Evolutionary conservation across 805 yeast genomes (phyloP).

Genomic region (Saccharomyces kudriavzevii): DNA sequence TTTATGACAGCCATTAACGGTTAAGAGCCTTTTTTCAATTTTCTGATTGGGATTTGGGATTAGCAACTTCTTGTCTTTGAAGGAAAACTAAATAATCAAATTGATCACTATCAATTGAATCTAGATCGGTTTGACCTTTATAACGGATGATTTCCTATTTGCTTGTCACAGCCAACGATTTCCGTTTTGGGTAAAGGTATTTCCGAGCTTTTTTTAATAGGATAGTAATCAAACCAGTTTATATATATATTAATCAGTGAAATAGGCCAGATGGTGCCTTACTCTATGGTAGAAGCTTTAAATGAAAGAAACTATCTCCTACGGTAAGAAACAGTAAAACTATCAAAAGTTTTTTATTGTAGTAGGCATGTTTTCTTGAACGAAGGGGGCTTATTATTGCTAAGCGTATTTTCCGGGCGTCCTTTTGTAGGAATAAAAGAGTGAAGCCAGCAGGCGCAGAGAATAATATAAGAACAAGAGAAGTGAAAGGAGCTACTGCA

Average conservation of each 20-base stretch:
- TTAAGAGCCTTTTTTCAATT: not conserved
- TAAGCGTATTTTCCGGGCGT: not conserved
- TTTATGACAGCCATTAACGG: conserved; percentile 63
- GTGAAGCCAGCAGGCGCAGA: not conserved
- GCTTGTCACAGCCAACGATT: not conserved
- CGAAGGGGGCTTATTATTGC: not conserved
- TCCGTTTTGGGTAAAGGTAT: not conserved
- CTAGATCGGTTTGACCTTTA: not conserved
- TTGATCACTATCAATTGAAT: not conserved
- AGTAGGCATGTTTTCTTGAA: not conserved
- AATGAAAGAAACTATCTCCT: not conserved
- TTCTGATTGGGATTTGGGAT: not conserved
- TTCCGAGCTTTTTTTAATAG: not conserved
- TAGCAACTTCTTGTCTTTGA: not conserved
- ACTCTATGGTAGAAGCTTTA: not conserved
- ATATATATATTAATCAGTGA: not conserved
- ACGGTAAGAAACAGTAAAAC: not conserved
- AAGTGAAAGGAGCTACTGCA: not conserved
- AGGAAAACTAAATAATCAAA: not conserved
- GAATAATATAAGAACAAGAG: not conserved
- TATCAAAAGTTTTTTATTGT: not conserved
- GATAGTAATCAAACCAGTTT: not conserved
- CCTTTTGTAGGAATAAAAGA: not conserved
- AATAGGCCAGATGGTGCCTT: not conserved
- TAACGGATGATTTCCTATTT: not conserved